A percentile compares a stretch with the other conserved stretches of the same genome.
phyloP scores from a whole-genome alignment of 2,329 filamentous ascomycete genomes.

The Cephalotrichum gorgonifer region DNA sequence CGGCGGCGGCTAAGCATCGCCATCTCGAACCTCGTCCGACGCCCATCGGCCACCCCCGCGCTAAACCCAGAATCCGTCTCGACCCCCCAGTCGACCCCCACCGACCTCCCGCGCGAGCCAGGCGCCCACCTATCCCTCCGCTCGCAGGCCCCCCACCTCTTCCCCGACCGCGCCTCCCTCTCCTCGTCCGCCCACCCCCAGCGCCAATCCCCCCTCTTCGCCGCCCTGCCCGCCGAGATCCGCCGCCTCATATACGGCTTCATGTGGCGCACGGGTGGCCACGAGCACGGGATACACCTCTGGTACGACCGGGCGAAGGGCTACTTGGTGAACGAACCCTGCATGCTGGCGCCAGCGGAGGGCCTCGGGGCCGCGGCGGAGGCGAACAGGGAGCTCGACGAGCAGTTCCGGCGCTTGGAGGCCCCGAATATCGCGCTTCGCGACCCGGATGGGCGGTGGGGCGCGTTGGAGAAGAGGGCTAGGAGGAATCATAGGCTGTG shows the following conservation, averaged over 20 bases:
- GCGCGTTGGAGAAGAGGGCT: neutral
- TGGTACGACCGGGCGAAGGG: neutral
- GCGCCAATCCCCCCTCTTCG: neutral
- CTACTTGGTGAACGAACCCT: neutral
- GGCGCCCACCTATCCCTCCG: neutral
- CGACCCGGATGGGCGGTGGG: neutral
- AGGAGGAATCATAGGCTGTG: neutral
- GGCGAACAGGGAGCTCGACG: neutral
- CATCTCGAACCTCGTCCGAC: too few relatives aligned
- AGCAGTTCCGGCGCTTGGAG: neutral
- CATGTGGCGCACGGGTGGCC: neutral
- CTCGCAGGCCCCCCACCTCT: neutral
- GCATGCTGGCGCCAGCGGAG: neutral
- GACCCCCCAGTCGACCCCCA: too few relatives aligned
- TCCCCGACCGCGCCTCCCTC: neutral
- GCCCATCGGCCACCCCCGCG: too few relatives aligned
- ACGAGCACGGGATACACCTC: conserved; percentile 1
- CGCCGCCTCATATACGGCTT: conserved; percentile 1
- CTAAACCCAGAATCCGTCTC: too few relatives aligned
- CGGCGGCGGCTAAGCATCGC: too few relatives aligned
- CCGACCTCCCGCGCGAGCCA: too few relatives aligned
- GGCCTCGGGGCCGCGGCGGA: neutral
- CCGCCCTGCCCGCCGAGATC: neutral
- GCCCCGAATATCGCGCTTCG: neutral
- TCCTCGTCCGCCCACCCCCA: neutral